phyloP scores from a whole-genome alignment of 1,284 basidiomycete species.

The Ustilago nuda region DNA sequence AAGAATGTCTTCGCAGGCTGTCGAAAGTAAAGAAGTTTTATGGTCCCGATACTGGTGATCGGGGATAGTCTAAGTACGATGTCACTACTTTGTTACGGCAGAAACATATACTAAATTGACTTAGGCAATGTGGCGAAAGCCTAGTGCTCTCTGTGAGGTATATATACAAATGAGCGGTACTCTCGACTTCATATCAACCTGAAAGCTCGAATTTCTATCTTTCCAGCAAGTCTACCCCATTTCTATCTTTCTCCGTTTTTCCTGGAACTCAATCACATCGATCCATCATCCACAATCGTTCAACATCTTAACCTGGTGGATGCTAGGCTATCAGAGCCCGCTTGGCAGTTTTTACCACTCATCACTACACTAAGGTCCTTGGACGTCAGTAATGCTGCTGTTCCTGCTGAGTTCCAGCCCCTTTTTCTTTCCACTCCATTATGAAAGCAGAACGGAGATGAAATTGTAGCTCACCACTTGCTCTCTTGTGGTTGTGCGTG shows the following conservation, averaged over 20 bases:
- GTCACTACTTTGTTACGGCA: too few relatives aligned
- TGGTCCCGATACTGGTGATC: too few relatives aligned
- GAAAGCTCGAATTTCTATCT: slow-evolving; percentile 8
- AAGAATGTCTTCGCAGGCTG: background rate
- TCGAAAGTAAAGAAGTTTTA: too few relatives aligned
- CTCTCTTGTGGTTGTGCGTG: background rate
- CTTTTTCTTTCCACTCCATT: too few relatives aligned
- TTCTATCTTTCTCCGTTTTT: background rate
- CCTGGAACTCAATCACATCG: slow-evolving; percentile 3
- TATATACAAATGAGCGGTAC: too few relatives aligned
- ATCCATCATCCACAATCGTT: slow-evolving; percentile 1
- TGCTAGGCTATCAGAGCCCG: slow-evolving; percentile 20
- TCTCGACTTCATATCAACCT: too few relatives aligned
- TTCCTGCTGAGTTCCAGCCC: slow-evolving; percentile 16
- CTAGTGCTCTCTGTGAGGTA: too few relatives aligned
- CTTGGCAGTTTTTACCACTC: slow-evolving; percentile 22
- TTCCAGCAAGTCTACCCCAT: slow-evolving; percentile 13
- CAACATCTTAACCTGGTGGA: slow-evolving; percentile 24
- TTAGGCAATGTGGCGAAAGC: too few relatives aligned
- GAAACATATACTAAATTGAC: too few relatives aligned
- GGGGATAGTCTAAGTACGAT: too few relatives aligned
- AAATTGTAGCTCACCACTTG: background rate
- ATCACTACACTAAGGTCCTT: slow-evolving; percentile 21
- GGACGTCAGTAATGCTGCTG: slow-evolving; percentile 29
- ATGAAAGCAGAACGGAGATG: too few relatives aligned